A percentile compares a stretch with the other conserved stretches of the same genome.
Evolutionary conservation across 306 rosid genomes (phyloP).

Genomic region (Nissolia schottii): DNA sequence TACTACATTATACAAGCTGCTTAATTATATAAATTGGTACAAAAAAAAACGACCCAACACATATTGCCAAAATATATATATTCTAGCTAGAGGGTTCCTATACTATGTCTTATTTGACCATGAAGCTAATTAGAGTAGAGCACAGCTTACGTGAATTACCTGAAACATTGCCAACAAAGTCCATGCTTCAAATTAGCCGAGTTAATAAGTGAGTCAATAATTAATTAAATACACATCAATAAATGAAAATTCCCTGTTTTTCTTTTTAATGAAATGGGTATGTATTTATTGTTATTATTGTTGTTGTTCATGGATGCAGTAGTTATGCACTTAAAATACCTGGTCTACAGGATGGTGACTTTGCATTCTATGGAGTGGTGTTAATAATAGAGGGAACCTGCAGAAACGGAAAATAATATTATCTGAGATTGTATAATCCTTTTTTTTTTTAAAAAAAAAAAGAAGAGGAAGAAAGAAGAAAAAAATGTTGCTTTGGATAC

Average conservation of each 20-base stretch:
- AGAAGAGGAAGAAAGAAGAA: too few species aligned
- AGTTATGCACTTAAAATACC: conserved; percentile 31
- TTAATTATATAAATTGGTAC: too few species aligned
- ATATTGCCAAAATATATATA: conserved; percentile 16
- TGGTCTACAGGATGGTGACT: conserved; percentile 16
- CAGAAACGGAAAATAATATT: not conserved
- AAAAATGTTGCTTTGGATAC: not conserved
- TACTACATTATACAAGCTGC: too few species aligned
- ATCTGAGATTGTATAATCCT: not conserved
- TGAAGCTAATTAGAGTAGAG: not conserved
- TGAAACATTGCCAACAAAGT: conserved; percentile 12
- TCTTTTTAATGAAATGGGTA: not conserved
- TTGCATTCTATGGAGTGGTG: not conserved
- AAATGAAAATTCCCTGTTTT: not conserved
- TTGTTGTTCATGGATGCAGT: not conserved
- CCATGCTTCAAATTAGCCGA: not conserved
- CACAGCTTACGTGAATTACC: conserved; percentile 6
- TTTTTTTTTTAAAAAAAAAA: not conserved
- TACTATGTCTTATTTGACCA: conserved; percentile 29
- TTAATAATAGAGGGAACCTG: conserved; percentile 93
- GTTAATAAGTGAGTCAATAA: not conserved
- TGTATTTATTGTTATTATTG: not conserved
- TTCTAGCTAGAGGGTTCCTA: not conserved
- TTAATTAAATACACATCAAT: not conserved
- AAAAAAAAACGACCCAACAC: conserved; percentile 36